These are phyloP conservation scores for Exophiala viscosa DNA, from an alignment of 2,329 filamentous ascomycete genomes.

Conservation along the genomic window DNA sequence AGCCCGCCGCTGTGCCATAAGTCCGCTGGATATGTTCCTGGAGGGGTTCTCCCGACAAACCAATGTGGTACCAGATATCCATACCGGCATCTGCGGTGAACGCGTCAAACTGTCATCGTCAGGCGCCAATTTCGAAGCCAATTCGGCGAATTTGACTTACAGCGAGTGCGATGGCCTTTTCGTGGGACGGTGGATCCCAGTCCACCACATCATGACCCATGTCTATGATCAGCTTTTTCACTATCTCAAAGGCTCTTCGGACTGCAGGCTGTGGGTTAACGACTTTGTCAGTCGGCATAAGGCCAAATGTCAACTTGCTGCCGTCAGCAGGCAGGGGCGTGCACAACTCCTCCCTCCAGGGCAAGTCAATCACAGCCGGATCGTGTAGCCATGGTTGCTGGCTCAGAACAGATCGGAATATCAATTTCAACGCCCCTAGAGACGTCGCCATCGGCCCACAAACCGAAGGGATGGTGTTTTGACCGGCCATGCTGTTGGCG, in stretches of 20 bases:
- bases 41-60: constrained; percentile 45
- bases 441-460: constrained; percentile 37
- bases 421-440: constrained; percentile 7
- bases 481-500: constrained; percentile 41
- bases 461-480: constrained; percentile 48
- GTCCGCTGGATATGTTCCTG: not conserved
- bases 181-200: constrained; percentile 2
- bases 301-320: constrained; percentile 43
- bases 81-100: constrained; percentile 46
- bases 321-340: constrained; percentile 27
- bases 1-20: not conserved
- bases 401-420: constrained; percentile 33
- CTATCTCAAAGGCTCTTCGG: constrained; percentile 39
- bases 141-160: not conserved
- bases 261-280: constrained; percentile 53
- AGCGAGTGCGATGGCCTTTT: not conserved
- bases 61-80: constrained; percentile 49
- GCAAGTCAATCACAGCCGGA: constrained; percentile 49
- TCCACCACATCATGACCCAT: constrained; percentile 43
- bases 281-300: constrained; percentile 45
- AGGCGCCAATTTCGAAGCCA: not conserved
- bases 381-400: constrained; percentile 42
- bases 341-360: constrained; percentile 40
- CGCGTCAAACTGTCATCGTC: not conserved
- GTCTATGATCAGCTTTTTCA: not conserved